A percentile compares a stretch with the other conserved stretches of the same genome.
These are phyloP conservation scores for Boletus smithii DNA, from an alignment of 1,284 basidiomycete species.

Conservation along the genomic window DNA sequence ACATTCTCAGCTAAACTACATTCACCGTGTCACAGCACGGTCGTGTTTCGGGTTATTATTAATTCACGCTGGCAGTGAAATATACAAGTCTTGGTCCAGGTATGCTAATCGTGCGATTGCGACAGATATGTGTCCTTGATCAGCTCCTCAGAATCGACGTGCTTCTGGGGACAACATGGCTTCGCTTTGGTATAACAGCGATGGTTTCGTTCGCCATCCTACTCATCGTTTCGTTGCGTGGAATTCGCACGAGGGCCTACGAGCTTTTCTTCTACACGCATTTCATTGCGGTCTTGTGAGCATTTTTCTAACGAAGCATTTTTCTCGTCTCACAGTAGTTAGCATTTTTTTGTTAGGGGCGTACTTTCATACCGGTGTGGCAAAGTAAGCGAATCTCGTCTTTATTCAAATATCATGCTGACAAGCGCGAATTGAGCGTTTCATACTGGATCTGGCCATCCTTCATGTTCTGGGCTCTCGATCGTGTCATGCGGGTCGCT, in stretches of 20 bases:
- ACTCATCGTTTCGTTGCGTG: constrained; percentile 41
- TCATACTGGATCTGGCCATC: constrained; percentile 50
- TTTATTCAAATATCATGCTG: constrained; percentile 12
- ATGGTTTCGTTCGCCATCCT: constrained; percentile 38
- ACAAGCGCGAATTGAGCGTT: constrained; percentile 8
- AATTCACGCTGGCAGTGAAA: constrained; percentile 46
- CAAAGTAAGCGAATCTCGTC: constrained; percentile 11
- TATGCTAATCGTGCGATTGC: constrained; percentile 6
- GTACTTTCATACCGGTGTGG: constrained; percentile 41
- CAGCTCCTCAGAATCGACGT: constrained; percentile 3
- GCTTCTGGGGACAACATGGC: constrained; percentile 28
- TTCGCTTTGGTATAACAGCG: constrained; percentile 42
- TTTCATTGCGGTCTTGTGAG: constrained; percentile 41
- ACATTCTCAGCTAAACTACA: constrained; percentile 41
- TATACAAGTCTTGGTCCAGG: constrained; percentile 16
- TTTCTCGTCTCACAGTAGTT: constrained; percentile 1
- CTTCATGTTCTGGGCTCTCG: constrained; percentile 63
- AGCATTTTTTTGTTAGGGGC: constrained; percentile 42
- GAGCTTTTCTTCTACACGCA: constrained; percentile 48
- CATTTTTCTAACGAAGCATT: not conserved
- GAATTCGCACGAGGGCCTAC: constrained; percentile 43
- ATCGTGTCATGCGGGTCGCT: constrained; percentile 51
- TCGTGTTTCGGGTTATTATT: constrained; percentile 47
- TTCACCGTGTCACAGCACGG: constrained; percentile 54
- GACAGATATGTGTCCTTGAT: constrained; percentile 1